phyloP scores from a whole-genome alignment of 306 rosid species.

The Cyamopsis tetragonoloba region DNA sequence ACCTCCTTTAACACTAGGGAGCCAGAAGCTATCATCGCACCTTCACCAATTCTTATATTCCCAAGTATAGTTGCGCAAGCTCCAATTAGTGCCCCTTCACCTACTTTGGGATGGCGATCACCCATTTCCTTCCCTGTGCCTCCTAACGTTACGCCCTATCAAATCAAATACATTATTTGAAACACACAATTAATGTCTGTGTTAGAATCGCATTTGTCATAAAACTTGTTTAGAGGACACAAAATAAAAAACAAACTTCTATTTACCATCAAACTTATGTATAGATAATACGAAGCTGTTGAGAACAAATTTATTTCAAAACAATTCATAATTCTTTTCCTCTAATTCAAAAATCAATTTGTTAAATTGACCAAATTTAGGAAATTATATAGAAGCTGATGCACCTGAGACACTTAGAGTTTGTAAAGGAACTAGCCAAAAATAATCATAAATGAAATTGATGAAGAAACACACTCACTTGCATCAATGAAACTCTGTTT shows the following conservation, averaged over 20 bases:
- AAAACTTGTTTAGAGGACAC: not conserved
- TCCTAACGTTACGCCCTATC: conserved; percentile 87
- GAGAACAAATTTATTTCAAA: not conserved
- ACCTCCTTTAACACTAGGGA: conserved; percentile 80
- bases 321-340: not conserved
- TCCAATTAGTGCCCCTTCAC: conserved; percentile 87
- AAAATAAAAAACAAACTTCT: not conserved
- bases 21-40: conserved; percentile 86
- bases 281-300: conserved; percentile 3
- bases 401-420: conserved; percentile 6
- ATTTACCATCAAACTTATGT: not conserved
- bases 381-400: conserved; percentile 7
- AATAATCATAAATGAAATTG: not conserved
- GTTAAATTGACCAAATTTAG: not conserved
- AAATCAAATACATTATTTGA: conserved; percentile 23
- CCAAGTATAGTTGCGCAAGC: conserved; percentile 88
- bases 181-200: conserved; percentile 6
- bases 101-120: conserved; percentile 91
- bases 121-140: conserved; percentile 86
- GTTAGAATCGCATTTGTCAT: not conserved
- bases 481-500: conserved; percentile 95
- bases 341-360: not conserved
- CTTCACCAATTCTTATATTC: conserved; percentile 76
- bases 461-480: conserved; percentile 52
- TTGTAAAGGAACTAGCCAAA: conserved; percentile 2